Conservation (phyloP, 768 basidiomycete genomes). For the Grammothele lineata region DNA sequence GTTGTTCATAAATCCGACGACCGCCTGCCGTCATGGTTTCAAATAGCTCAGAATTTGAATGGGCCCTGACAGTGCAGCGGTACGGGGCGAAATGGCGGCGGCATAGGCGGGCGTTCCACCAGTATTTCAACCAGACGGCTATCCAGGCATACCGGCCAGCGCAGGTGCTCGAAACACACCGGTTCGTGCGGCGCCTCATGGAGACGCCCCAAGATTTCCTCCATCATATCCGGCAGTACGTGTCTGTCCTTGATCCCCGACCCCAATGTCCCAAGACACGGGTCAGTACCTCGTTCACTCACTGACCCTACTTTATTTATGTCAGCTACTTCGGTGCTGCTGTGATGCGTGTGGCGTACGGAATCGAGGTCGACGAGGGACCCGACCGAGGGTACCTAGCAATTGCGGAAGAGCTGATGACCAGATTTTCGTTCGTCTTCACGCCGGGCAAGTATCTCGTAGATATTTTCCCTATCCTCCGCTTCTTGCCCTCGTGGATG, state of each 20-base stretch:
- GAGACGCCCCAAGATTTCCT: neutral
- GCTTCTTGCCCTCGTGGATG: constrained; percentile 16
- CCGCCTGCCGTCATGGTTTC: too few relatives aligned
- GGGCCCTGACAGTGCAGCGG: too few relatives aligned
- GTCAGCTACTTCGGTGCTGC: neutral
- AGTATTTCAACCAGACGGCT: constrained; percentile 12
- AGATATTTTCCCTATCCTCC: constrained; percentile 1
- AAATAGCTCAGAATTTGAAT: too few relatives aligned
- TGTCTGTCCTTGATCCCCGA: neutral
- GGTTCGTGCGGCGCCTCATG: neutral
- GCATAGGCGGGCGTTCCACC: constrained; percentile 18
- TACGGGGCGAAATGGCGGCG: constrained; percentile 16
- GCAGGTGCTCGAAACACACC: neutral
- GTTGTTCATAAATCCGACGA: too few relatives aligned
- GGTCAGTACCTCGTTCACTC: too few relatives aligned
- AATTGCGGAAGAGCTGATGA: constrained; percentile 1
- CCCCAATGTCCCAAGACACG: too few relatives aligned
- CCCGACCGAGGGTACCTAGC: constrained; percentile 17
- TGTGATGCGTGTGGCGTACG: constrained; percentile 25
- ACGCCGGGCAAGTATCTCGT: neutral
- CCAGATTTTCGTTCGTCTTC: neutral
- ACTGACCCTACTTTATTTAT: too few relatives aligned
- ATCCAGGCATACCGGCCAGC: constrained; percentile 1
- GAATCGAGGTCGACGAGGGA: constrained; percentile 19
- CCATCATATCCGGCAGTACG: neutral